Conservation (phyloP, 306 rosid species). For the Vachellia pachyceras region DNA sequence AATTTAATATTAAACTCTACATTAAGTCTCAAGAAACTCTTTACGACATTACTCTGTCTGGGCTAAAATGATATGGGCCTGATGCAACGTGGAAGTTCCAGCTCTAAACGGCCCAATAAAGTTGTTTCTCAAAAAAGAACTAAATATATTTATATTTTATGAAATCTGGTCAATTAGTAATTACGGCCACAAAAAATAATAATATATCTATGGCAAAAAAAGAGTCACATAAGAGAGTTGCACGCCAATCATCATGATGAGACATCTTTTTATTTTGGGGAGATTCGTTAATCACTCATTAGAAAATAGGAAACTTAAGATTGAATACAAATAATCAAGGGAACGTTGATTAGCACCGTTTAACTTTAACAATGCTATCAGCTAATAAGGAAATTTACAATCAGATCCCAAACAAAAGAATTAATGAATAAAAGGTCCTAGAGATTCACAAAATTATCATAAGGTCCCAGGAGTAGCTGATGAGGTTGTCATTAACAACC, state of each 20-base stretch:
- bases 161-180: background rate
- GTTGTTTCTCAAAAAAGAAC: no score
- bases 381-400: no score
- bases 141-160: no score
- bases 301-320: conserved; percentile 21
- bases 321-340: background rate
- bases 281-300: background rate
- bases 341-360: conserved; percentile 23
- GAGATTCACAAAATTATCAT: no score
- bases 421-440: no score
- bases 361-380: background rate
- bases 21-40: background rate
- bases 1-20: background rate
- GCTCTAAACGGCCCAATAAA: background rate
- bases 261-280: background rate
- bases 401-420: no score
- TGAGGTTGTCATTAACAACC: no score
- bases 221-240: background rate
- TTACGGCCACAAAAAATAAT: conserved; percentile 9
- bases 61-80: background rate
- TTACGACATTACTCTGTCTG: background rate
- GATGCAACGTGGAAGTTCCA: background rate
- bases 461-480: no score
- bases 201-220: no score
- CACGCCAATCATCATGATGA: conserved; percentile 17